Conservation (phyloP, 2,329 filamentous ascomycete species). For the Aspergillus sp. region DNA sequence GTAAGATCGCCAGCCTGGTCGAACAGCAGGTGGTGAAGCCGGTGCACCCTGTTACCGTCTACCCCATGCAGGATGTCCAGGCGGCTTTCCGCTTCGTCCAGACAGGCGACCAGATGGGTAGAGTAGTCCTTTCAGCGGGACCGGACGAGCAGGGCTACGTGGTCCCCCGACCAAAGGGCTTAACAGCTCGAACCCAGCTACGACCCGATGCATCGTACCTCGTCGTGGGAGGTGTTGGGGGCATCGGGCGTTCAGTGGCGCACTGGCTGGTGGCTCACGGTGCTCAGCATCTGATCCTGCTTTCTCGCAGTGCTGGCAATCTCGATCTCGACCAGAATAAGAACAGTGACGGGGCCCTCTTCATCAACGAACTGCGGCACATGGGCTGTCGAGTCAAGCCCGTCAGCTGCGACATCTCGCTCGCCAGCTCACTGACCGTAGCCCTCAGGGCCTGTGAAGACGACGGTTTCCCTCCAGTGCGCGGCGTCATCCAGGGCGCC, state of each 20-base stretch:
- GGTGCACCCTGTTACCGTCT: slow-evolving; percentile 5
- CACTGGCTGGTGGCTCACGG: slow-evolving; percentile 13
- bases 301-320: neutral
- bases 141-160: neutral
- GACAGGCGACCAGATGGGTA: slow-evolving; percentile 39
- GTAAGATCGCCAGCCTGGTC: neutral
- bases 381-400: neutral
- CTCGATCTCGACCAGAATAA: neutral
- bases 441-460: neutral
- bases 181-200: neutral
- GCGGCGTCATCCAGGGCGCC: slow-evolving; percentile 19
- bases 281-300: slow-evolving; percentile 10
- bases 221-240: slow-evolving; percentile 20
- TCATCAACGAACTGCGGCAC: neutral
- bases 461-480: slow-evolving; percentile 4
- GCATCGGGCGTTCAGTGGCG: slow-evolving; percentile 15
- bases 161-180: neutral
- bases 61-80: slow-evolving; percentile 6
- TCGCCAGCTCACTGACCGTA: neutral
- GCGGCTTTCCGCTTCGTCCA: slow-evolving; percentile 34
- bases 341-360: neutral
- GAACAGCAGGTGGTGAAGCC: slow-evolving; percentile 2
- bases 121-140: slow-evolving; percentile 28
- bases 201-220: slow-evolving; percentile 12
- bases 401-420: neutral